phyloP scores from a whole-genome alignment of 257 asterid species.

The Cynanchum wilfordii region DNA sequence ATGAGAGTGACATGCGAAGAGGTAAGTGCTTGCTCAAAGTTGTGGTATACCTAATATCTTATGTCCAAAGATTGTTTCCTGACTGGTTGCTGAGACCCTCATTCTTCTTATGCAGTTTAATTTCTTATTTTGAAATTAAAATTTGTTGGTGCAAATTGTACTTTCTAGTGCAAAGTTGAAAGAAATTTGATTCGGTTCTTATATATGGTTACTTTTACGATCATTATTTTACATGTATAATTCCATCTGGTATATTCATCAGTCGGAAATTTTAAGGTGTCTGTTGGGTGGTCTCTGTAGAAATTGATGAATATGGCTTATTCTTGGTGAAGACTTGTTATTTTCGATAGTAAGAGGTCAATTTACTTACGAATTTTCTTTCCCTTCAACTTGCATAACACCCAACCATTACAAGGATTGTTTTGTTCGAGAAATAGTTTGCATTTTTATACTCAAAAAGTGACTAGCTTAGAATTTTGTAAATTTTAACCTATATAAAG shows the following conservation, averaged over 20 bases:
- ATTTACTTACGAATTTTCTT: background rate
- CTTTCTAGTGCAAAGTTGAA: background rate
- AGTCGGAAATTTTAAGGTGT: background rate
- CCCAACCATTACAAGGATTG: background rate
- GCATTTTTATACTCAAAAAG: background rate
- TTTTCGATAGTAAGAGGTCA: background rate
- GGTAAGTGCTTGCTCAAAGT: constrained; percentile 37
- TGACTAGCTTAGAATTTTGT: background rate
- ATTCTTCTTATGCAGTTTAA: background rate
- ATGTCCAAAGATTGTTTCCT: background rate
- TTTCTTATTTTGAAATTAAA: background rate
- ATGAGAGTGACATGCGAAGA: constrained; percentile 92
- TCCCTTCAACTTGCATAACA: background rate
- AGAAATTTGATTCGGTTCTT: background rate
- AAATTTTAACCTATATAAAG: background rate
- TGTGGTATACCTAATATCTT: background rate
- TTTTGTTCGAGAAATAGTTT: background rate
- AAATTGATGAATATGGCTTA: background rate
- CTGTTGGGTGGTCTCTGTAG: too few relatives aligned
- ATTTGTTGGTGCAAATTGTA: background rate
- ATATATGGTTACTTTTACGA: background rate
- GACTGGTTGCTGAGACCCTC: background rate
- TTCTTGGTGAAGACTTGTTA: background rate
- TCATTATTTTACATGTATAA: background rate
- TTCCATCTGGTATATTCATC: background rate